Evolutionary conservation across 2,329 filamentous ascomycete species (phyloP).

Genomic region (Ophiostoma angusticollis): DNA sequence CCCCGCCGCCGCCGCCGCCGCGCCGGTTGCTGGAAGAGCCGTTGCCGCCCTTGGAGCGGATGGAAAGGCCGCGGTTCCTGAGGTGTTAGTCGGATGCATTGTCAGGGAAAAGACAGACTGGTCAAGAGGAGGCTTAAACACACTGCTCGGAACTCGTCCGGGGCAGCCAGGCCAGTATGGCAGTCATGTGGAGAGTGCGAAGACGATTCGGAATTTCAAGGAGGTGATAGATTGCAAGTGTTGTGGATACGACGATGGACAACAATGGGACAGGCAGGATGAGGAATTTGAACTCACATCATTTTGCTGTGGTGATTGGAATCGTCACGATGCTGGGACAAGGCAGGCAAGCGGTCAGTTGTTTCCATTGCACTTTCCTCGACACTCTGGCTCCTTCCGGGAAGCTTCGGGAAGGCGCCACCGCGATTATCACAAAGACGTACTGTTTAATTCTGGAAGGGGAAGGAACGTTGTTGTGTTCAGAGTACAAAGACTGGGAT

Average conservation of each 20-base stretch:
- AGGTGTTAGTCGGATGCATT: conserved; percentile 6
- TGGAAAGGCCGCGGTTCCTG: conserved; percentile 63
- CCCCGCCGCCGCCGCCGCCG: no score
- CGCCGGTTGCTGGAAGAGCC: conserved; percentile 23
- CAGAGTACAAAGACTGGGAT: no score
- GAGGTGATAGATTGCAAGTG: background rate
- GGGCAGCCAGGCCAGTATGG: conserved; percentile 12
- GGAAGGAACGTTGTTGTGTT: conserved; percentile 7
- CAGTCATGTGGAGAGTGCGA: background rate
- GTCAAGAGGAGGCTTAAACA: background rate
- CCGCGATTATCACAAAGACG: conserved; percentile 6
- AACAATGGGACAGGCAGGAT: no score
- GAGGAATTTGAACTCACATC: conserved; percentile 8
- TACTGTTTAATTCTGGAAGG: background rate
- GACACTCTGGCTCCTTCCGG: no score
- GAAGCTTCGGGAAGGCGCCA: conserved; percentile 7
- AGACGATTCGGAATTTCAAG: background rate
- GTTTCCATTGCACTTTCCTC: conserved; percentile 9
- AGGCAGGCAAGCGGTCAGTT: background rate
- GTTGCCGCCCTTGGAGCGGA: conserved; percentile 48
- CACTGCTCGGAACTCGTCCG: conserved; percentile 12
- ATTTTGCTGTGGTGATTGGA: conserved; percentile 7
- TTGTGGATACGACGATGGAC: no score
- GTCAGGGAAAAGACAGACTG: background rate
- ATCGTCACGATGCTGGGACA: background rate